Percentiles rank a stretch among this genome's conserved stretches.
These are phyloP conservation scores for Xylaria sp. DNA, from an alignment of 2,329 filamentous ascomycete genomes.

Conservation along the genomic window DNA sequence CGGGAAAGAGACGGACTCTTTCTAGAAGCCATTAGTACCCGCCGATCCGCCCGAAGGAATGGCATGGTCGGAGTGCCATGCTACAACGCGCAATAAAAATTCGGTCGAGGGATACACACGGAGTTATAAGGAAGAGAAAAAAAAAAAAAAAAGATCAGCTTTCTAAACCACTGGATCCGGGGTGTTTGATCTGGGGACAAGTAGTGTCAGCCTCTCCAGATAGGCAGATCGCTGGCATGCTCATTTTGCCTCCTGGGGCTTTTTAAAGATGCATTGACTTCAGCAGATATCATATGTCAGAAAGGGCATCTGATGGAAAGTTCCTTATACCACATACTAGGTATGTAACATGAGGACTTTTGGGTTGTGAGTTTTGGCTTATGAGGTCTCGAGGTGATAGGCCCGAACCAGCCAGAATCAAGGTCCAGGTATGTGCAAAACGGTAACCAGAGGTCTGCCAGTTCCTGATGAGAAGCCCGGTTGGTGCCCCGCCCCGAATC, in stretches of 20 bases:
- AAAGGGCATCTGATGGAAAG: constrained; percentile 14
- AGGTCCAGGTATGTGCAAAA: not conserved
- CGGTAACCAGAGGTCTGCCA: no score
- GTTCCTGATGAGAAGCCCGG: not conserved
- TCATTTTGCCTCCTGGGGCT: no score
- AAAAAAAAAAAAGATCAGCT: constrained; percentile 13
- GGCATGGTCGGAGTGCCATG: constrained; percentile 23
- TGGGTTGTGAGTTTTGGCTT: not conserved
- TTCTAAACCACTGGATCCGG: constrained; percentile 22
- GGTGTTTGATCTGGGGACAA: constrained; percentile 23
- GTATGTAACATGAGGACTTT: no score
- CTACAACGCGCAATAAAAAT: constrained; percentile 11
- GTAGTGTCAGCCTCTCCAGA: no score
- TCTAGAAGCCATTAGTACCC: constrained; percentile 27
- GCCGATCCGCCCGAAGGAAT: constrained; percentile 20
- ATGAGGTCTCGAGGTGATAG: not conserved
- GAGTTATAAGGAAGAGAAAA: no score
- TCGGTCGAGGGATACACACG: constrained; percentile 21
- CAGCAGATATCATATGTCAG: constrained; percentile 26
- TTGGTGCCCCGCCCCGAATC: not conserved
- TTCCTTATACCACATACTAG: constrained; percentile 8
- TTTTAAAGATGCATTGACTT: no score
- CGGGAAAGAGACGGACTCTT: constrained; percentile 11
- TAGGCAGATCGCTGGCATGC: no score
- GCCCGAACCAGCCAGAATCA: not conserved